Evolutionary conservation across 73 alveolate species (phyloP).

Genomic region (Symbiodinium natans): DNA sequence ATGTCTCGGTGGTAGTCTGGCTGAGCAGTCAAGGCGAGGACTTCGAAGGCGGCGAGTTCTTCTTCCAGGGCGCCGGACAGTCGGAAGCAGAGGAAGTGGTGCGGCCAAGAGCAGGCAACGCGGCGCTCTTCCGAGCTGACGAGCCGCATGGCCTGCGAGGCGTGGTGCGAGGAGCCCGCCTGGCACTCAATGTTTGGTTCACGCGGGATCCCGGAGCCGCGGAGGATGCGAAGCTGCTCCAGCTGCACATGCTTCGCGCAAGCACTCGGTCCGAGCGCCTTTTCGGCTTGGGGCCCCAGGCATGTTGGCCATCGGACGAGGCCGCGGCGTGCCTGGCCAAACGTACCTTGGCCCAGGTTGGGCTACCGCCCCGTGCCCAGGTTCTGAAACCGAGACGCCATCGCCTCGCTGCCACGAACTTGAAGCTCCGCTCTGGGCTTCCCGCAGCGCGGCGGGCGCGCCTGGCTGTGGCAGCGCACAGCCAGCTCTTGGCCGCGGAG

Average conservation of each 20-base stretch:
- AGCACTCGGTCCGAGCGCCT: neutral
- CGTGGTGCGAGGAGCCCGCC: conserved; percentile 29
- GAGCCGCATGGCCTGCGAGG: conserved; percentile 55
- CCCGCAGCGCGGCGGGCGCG: neutral
- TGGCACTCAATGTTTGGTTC: conserved; percentile 77
- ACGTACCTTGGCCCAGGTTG: neutral
- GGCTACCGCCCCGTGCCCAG: neutral
- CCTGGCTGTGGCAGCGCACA: neutral
- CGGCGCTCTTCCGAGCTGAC: conserved; percentile 36
- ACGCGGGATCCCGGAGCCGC: conserved; percentile 58
- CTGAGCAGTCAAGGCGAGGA: conserved; percentile 31
- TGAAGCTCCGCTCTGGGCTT: no score
- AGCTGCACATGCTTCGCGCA: neutral
- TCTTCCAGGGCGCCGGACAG: neutral
- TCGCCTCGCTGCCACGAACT: no score
- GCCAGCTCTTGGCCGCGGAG: neutral
- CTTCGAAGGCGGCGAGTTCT: conserved; percentile 67
- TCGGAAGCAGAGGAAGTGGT: neutral
- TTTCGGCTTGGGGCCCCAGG: conserved; percentile 46
- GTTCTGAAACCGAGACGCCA: neutral
- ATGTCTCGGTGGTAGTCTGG: conserved; percentile 63
- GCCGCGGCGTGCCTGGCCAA: conserved; percentile 5
- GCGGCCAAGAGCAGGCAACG: conserved; percentile 45
- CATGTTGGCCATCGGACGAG: conserved; percentile 13
- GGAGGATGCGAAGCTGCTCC: conserved; percentile 30